phyloP scores from a whole-genome alignment of 345 rosid genomes.

The Limnanthes douglasii region DNA sequence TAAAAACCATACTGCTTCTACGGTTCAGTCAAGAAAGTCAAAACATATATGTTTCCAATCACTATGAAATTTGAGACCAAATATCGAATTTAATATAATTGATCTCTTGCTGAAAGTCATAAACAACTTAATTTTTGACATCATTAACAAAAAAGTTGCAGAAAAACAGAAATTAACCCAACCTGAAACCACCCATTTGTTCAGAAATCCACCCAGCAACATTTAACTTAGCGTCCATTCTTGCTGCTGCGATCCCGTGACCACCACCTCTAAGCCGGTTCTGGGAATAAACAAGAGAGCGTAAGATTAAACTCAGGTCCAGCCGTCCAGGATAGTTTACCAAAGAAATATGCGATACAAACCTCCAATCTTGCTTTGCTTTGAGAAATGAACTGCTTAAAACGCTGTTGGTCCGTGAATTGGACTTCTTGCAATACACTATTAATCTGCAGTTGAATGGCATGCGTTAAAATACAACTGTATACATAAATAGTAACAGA shows the following conservation, averaged over 20 bases:
- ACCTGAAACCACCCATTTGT: conserved; percentile 99
- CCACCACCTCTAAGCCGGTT: conserved; percentile 91
- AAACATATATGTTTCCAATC: no score
- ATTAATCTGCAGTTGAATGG: conserved; percentile 35
- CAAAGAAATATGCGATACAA: conserved; percentile 5
- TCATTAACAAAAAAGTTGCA: not conserved
- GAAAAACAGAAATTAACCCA: conserved; percentile 9
- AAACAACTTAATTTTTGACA: no score
- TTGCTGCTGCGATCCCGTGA: conserved; percentile 74
- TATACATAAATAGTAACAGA: no score
- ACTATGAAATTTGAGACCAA: no score
- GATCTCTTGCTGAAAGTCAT: no score
- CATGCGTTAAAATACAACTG: no score
- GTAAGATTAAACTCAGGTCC: no score
- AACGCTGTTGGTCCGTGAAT: conserved; percentile 87
- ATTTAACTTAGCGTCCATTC: conserved; percentile 92
- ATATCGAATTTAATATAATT: no score
- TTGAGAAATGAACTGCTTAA: conserved; percentile 94
- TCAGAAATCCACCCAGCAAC: conserved; percentile 93
- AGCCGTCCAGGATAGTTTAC: no score
- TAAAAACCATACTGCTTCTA: no score
- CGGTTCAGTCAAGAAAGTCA: no score
- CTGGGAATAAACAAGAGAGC: no score
- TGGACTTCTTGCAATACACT: conserved; percentile 86
- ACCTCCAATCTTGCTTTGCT: conserved; percentile 99